Percentiles rank a stretch among this genome's conserved stretches.
These are phyloP conservation scores for Lasiosphaeria hispida DNA, from an alignment of 495 filamentous ascomycete genomes.

Conservation along the genomic window DNA sequence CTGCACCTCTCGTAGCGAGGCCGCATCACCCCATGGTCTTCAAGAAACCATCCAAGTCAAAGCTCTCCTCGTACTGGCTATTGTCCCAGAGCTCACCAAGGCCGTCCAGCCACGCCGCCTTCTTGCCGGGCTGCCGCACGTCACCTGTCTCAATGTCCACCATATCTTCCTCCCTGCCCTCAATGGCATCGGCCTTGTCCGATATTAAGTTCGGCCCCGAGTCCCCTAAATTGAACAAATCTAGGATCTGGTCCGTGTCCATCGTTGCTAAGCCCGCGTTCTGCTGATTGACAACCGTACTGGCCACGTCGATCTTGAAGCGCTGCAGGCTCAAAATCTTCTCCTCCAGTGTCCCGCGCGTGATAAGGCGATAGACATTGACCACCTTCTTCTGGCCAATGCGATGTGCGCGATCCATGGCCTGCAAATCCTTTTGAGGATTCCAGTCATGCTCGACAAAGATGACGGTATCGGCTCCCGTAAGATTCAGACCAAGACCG, in stretches of 20 bases:
- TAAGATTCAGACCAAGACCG: conserved; percentile 91
- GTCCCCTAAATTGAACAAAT: conserved; percentile 91
- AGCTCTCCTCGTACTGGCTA: conserved; percentile 93
- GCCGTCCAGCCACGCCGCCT: conserved; percentile 88
- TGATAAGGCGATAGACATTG: conserved; percentile 97
- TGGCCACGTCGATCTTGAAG: conserved; percentile 99
- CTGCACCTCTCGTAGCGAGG: too few species aligned
- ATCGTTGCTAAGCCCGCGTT: conserved; percentile 90
- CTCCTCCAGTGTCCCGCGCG: conserved; percentile 92
- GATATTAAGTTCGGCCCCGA: conserved; percentile 60
- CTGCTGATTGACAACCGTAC: conserved; percentile 97
- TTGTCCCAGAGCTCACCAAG: conserved; percentile 96
- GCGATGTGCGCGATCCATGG: conserved; percentile 97
- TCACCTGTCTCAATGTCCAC: conserved; percentile 89
- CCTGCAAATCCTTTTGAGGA: conserved; percentile 96
- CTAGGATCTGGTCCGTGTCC: conserved; percentile 97
- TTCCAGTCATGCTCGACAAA: conserved; percentile 99
- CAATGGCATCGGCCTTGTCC: conserved; percentile 56
- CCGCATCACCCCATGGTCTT: conserved; percentile 67
- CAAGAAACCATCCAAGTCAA: conserved; percentile 89
- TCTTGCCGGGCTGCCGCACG: conserved; percentile 92
- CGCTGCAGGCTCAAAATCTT: conserved; percentile 98
- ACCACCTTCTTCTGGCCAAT: conserved; percentile 99
- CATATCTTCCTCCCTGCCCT: conserved; percentile 81
- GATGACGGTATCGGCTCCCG: conserved; percentile 96